Base-by-base conservation (phyloP, 2,329 filamentous ascomycete species). In the Drechslerella stenobrocha region DNA sequence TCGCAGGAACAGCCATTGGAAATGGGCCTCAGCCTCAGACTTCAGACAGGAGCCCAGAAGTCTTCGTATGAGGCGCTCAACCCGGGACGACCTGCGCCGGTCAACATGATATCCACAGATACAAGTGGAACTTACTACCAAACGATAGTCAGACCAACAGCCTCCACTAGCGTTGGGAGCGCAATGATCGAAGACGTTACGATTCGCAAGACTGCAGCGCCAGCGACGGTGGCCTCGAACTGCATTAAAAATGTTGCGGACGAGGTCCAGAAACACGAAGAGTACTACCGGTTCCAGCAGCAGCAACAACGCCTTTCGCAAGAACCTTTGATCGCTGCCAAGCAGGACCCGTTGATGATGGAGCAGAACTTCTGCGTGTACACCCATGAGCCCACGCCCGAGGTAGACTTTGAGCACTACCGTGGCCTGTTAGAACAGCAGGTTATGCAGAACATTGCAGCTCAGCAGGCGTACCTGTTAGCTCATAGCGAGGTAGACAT, bases 11-110 rank as follows among this genome's bases (percentile, higher is more conserved):
- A 51, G 13, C 44, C 44, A 4, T 26, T 45, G n/a, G 44, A 52
- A 8, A 28, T 59, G 22, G 47, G 34, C 20, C 3, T 47, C 7
- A 23, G 26, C 30, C 15, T 55, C 9, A 67, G 55, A 30, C 55
- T 67, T n/a, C 63, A 67, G 26, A 75, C 79, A 45, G 72, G 72
- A 4, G 72, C 72, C 13, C 61, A 70, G 30, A 77, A 75, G 67
- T 80, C 80, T 1, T 78, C 79, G 0, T 84, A 81, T 77, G 78
- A 81, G 50, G 76, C 78, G 50, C 78, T 76, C 35, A 81, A 83
- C 71, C 81, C 82, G 37, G 79, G 80, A 22, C 77, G 78, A 57
- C 77, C 78, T 2, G 73, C 80, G 53, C 79, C 81, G 18, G 74
- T 77, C 63, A 77, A 78, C 28, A 79, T 81, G 70, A 76, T 76